Percentiles rank a stretch among this genome's conserved stretches.
Evolutionary conservation across 2,329 filamentous ascomycete genomes (phyloP).

Genomic region (Claviceps paspali): DNA sequence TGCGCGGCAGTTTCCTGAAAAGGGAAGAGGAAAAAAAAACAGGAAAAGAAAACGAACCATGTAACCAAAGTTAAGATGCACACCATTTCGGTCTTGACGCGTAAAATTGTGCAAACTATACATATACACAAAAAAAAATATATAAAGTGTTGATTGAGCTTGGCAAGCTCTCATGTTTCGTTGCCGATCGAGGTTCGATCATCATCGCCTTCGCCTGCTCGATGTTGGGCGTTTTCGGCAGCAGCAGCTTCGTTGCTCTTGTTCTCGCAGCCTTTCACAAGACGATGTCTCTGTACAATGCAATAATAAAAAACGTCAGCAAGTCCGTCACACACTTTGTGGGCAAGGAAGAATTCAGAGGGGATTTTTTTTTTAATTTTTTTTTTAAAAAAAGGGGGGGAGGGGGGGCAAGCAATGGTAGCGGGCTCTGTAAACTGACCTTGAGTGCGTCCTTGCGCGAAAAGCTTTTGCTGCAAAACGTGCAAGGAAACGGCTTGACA

Average conservation of each 20-base stretch:
- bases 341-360: background rate
- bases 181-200: constrained; percentile 4
- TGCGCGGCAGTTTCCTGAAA: too few relatives aligned
- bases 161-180: constrained; percentile 1
- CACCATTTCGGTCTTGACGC: background rate
- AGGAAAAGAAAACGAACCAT: background rate
- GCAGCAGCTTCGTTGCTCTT: constrained; percentile 15
- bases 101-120: background rate
- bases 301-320: constrained; percentile 1
- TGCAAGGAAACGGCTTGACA: constrained; percentile 90
- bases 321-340: background rate
- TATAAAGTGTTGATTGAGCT: background rate
- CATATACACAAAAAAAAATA: too few relatives aligned
- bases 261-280: constrained; percentile 47
- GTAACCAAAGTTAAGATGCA: background rate
- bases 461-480: constrained; percentile 88
- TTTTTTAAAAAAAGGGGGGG: too few relatives aligned
- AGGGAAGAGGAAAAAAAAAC: background rate
- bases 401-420: background rate
- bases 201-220: constrained; percentile 5
- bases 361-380: too few relatives aligned
- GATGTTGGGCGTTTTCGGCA: constrained; percentile 7
- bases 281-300: constrained; percentile 35
- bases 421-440: too few relatives aligned
- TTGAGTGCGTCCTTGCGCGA: constrained; percentile 93